Conservation (phyloP, 768 basidiomycete species). For the Phaffia australis region DNA sequence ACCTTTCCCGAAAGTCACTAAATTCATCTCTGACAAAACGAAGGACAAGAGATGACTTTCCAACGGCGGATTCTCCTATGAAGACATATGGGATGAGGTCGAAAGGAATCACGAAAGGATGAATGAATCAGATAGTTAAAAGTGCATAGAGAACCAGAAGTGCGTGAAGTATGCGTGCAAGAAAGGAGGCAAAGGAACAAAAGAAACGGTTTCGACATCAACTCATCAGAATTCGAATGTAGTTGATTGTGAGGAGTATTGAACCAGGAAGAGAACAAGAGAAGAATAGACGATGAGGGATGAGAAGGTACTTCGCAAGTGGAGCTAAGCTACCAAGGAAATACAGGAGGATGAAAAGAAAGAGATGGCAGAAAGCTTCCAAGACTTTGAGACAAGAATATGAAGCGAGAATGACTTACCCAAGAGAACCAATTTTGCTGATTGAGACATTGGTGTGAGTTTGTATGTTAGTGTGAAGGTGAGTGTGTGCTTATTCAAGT, state of each 20-base stretch:
- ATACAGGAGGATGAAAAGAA: neutral
- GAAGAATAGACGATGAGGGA: neutral
- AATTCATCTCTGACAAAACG: slow-evolving; percentile 67
- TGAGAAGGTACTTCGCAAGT: neutral
- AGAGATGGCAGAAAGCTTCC: too few species aligned
- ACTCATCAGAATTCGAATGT: neutral
- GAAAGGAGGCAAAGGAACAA: neutral
- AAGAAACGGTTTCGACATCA: neutral
- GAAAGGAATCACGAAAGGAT: neutral
- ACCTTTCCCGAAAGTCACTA: slow-evolving; percentile 37
- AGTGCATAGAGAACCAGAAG: neutral
- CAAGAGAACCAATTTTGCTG: slow-evolving; percentile 73
- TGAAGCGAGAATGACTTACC: slow-evolving; percentile 46
- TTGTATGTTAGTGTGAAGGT: too few species aligned
- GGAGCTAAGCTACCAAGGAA: neutral
- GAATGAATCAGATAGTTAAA: neutral
- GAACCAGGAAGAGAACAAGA: neutral
- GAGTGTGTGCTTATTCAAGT: too few species aligned
- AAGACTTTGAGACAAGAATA: too few species aligned
- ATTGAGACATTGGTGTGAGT: neutral
- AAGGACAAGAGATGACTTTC: slow-evolving; percentile 82
- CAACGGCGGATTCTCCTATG: slow-evolving; percentile 90
- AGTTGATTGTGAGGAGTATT: neutral
- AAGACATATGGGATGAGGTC: neutral
- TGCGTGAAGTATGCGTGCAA: neutral